Percentiles rank a stretch among this genome's conserved stretches.
phyloP scores from a whole-genome alignment of 2,329 filamentous ascomycete species.

The Pseudogymnoascus destructans region DNA sequence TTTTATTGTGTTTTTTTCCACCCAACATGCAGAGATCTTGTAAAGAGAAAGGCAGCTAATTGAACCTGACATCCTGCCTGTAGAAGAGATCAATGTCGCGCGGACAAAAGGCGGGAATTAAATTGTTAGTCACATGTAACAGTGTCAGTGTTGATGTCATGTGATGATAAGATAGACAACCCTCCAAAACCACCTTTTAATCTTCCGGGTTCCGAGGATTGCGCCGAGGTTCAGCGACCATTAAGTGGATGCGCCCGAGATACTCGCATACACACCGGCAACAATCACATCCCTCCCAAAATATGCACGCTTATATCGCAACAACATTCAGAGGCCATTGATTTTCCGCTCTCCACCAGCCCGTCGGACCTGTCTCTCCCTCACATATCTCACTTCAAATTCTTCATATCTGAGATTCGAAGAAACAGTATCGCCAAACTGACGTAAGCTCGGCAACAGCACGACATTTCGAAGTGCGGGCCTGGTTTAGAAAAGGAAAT shows the following conservation, averaged over 20 bases:
- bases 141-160: not conserved
- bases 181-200: not conserved
- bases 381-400: not conserved
- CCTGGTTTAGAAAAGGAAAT: not conserved
- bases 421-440: not conserved
- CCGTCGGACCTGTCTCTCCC: not conserved
- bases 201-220: not conserved
- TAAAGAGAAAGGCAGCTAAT: no score
- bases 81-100: no score
- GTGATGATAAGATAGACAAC: conserved; percentile 5
- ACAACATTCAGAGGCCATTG: conserved; percentile 5
- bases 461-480: conserved; percentile 5
- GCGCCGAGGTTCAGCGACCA: conserved; percentile 2
- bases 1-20: no score
- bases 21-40: no score
- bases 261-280: conserved; percentile 7
- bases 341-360: not conserved
- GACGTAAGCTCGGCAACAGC: conserved; percentile 2
- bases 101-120: not conserved
- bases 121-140: conserved; percentile 2
- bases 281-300: conserved; percentile 3
- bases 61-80: no score
- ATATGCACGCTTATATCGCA: conserved; percentile 6
- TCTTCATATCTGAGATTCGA: conserved; percentile 2
- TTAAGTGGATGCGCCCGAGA: conserved; percentile 4